Base-by-base conservation (phyloP, 177 flowering plant genomes). In the Tripterygium wilfordii region DNA sequence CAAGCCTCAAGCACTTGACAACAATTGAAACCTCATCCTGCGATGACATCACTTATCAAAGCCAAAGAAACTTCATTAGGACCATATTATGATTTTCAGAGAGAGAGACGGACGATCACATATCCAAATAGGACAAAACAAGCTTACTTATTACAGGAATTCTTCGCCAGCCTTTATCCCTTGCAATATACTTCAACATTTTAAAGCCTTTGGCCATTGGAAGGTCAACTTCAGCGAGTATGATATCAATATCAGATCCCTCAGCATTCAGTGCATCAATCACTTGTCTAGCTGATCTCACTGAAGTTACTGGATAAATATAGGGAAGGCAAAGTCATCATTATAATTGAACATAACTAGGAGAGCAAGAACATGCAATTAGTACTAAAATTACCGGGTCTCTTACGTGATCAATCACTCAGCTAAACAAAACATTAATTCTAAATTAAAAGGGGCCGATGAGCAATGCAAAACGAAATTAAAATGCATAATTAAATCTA, bases 231-330 rank as follows among this genome's bases (percentile, higher is more conserved):
- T 94, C 99, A 28, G 88, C 56, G 15, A 89, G 96, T 56, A 94
- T 85, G 20, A 89, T 75, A 70, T 94, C 99, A 38, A 94, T 94
- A 44, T 87, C 88, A 39, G 80, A 78, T 36, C 96, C 97, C 67
- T 87, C 88, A 1, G 92, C 92, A 71, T 87, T 89, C 44, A 94
- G 76, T 20, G 87, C 99, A 75, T 89, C 95, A 60, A 94, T 78
- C 41, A 90, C 97, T 58, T 90, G 97, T 54, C 97, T 81, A 20
- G 99, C 78, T 26, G 97, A 87, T 67, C 65, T 83, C 58, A 87
- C 97, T 13, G 85, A 52, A 24, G 89, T 89, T 36, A 94, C 99
- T 94, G 95, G 16, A 28, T n/a, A 57, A 63, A 45, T 13, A 65
- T 61, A 21, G 19, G 36, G 13, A 23, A 20, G 16, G 16, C 17